Evolutionary conservation across 2,329 filamentous ascomycete species (phyloP).

Genomic region (Penicillium aurantiogriseum): DNA sequence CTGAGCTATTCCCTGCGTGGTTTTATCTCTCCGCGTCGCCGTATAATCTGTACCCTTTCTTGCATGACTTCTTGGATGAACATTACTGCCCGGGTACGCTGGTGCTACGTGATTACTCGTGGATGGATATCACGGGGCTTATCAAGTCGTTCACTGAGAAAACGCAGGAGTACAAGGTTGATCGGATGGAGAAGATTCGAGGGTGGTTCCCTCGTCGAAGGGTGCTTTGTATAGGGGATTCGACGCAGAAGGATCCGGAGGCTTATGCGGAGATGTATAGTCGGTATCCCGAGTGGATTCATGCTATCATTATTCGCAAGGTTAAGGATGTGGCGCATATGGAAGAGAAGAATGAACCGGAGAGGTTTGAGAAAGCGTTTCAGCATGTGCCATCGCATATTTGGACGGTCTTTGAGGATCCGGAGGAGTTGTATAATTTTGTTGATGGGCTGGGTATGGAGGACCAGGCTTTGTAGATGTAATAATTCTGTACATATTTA

Average conservation of each 20-base stretch:
- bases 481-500: constrained; percentile 4
- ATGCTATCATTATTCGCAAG: constrained; percentile 80
- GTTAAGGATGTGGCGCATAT: constrained; percentile 74
- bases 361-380: constrained; percentile 82
- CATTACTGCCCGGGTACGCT: constrained; percentile 77
- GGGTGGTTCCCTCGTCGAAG: constrained; percentile 74
- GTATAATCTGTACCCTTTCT: constrained; percentile 89
- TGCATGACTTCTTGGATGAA: constrained; percentile 68
- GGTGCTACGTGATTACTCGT: constrained; percentile 79
- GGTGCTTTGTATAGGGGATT: constrained; percentile 84
- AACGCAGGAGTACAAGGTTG: constrained; percentile 82
- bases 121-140: constrained; percentile 79
- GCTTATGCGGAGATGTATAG: constrained; percentile 77
- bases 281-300: constrained; percentile 71
- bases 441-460: constrained; percentile 31
- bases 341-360: constrained; percentile 68
- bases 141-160: constrained; percentile 75
- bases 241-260: constrained; percentile 87
- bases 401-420: constrained; percentile 82
- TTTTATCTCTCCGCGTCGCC: constrained; percentile 94
- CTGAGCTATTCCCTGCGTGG: constrained; percentile 65
- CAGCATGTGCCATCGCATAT: constrained; percentile 64
- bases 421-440: constrained; percentile 57
- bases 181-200: constrained; percentile 74
- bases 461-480: constrained; percentile 16